phyloP scores from a whole-genome alignment of 2,329 filamentous ascomycete species.

The Mollisiaceae sp. region DNA sequence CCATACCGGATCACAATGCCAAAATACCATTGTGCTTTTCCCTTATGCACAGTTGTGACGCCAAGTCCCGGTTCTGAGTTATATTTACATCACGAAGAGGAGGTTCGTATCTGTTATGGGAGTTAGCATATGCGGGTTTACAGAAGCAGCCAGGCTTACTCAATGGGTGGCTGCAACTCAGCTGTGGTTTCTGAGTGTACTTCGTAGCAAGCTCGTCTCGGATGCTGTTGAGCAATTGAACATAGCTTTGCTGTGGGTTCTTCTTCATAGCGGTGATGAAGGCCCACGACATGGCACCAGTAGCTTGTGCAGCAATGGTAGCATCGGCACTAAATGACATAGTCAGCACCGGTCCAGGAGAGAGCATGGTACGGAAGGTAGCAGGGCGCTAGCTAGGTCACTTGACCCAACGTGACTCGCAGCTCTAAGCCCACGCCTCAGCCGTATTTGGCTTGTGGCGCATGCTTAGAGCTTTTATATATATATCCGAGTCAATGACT shows the following conservation, averaged over 20 bases:
- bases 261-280: conserved; percentile 91
- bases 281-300: conserved; percentile 97
- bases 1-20: neutral
- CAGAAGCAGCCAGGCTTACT: conserved; percentile 57
- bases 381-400: conserved; percentile 18
- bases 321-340: conserved; percentile 75
- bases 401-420: conserved; percentile 42
- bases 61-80: conserved; percentile 16
- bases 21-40: conserved; percentile 19
- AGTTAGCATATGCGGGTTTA: neutral
- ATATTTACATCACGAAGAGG: conserved; percentile 63
- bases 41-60: conserved; percentile 26
- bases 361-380: neutral
- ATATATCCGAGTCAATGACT: conserved; percentile 25
- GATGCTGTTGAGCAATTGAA: conserved; percentile 93
- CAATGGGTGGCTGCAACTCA: conserved; percentile 94
- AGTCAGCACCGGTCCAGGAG: conserved; percentile 29
- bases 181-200: conserved; percentile 93
- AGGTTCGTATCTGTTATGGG: conserved; percentile 61
- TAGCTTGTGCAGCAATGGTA: conserved; percentile 81
- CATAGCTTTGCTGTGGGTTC: conserved; percentile 94
- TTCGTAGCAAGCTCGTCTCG: conserved; percentile 85
- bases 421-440: conserved; percentile 39
- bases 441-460: conserved; percentile 36
- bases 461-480: conserved; percentile 38